Conservation (phyloP, 1,139 yeast species). For the Tardiomyces blankii region DNA sequence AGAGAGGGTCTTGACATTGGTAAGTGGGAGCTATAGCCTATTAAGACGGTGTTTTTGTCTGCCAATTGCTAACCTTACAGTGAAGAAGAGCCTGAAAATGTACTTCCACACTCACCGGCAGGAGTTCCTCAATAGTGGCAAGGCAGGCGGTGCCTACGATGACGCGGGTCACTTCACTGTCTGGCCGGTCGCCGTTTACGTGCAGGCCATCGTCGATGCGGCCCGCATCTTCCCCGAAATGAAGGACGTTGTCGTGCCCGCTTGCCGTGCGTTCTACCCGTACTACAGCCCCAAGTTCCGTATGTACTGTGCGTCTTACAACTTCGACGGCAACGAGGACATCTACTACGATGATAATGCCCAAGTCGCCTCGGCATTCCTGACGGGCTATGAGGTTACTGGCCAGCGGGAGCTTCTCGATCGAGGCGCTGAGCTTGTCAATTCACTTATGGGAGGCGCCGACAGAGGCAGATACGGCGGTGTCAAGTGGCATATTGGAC, state of each 20-base stretch:
- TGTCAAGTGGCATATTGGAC: slow-evolving; percentile 54
- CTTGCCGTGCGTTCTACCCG: slow-evolving; percentile 38
- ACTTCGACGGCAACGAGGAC: slow-evolving; percentile 46
- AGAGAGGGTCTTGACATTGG: slow-evolving; percentile 16
- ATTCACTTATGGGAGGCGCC: slow-evolving; percentile 62
- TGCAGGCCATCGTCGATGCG: slow-evolving; percentile 52
- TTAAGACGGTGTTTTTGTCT: not conserved
- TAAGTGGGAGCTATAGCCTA: not conserved
- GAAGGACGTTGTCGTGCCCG: slow-evolving; percentile 46
- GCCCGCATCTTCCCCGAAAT: slow-evolving; percentile 49
- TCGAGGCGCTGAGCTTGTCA: slow-evolving; percentile 46
- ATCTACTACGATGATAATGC: slow-evolving; percentile 72
- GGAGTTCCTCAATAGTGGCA: not conserved
- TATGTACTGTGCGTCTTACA: slow-evolving; percentile 51
- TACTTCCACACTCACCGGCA: not conserved
- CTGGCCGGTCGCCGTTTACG: slow-evolving; percentile 61
- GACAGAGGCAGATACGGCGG: slow-evolving; percentile 43
- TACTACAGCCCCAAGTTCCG: slow-evolving; percentile 42
- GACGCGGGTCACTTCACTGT: slow-evolving; percentile 46
- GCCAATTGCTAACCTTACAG: not conserved
- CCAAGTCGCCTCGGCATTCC: slow-evolving; percentile 56
- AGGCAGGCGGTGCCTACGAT: slow-evolving; percentile 36
- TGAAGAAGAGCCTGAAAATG: slow-evolving; percentile 8
- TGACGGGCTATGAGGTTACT: slow-evolving; percentile 62
- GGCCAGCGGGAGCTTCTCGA: slow-evolving; percentile 43